phyloP scores from a whole-genome alignment of 2,329 filamentous ascomycete species.

The Colletotrichum truncatum region DNA sequence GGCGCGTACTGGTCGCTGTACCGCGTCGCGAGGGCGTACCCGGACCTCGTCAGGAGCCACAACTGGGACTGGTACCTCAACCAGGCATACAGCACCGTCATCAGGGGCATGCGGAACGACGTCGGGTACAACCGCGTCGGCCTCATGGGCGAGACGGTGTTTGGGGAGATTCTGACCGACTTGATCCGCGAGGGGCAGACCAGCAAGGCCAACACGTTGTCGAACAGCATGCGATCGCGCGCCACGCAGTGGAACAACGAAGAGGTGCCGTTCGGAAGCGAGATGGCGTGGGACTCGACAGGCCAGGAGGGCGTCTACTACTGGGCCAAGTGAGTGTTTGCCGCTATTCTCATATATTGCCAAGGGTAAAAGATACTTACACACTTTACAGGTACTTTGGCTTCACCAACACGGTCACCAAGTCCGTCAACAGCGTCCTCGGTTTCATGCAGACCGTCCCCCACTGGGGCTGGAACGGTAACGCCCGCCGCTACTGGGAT shows the following conservation, averaged over 20 bases:
- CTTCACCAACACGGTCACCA: slow-evolving; percentile 51
- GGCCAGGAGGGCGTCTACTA: slow-evolving; percentile 70
- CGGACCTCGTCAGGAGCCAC: slow-evolving; percentile 48
- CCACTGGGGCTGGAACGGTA: slow-evolving; percentile 71
- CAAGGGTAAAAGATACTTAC: slow-evolving; percentile 20
- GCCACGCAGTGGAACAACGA: slow-evolving; percentile 58
- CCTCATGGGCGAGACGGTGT: slow-evolving; percentile 68
- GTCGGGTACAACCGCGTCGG: slow-evolving; percentile 56
- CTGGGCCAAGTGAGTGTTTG: slow-evolving; percentile 57
- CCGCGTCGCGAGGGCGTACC: slow-evolving; percentile 59
- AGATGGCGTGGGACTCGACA: slow-evolving; percentile 71
- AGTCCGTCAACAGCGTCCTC: slow-evolving; percentile 62
- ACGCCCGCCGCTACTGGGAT: slow-evolving; percentile 69
- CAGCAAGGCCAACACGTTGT: slow-evolving; percentile 48
- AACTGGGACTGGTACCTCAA: slow-evolving; percentile 63
- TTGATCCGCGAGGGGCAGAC: slow-evolving; percentile 55
- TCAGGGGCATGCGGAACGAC: slow-evolving; percentile 47
- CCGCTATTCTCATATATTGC: accelerated
- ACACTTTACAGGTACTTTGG: slow-evolving; percentile 53
- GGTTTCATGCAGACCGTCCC: slow-evolving; percentile 66
- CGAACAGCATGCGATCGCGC: slow-evolving; percentile 56
- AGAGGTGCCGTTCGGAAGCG: slow-evolving; percentile 64
- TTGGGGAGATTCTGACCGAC: slow-evolving; percentile 60
- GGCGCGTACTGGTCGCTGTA: slow-evolving; percentile 67
- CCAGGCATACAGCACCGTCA: slow-evolving; percentile 61